phyloP scores from a whole-genome alignment of 1,284 basidiomycete species.

The Testicularia cyperi region DNA sequence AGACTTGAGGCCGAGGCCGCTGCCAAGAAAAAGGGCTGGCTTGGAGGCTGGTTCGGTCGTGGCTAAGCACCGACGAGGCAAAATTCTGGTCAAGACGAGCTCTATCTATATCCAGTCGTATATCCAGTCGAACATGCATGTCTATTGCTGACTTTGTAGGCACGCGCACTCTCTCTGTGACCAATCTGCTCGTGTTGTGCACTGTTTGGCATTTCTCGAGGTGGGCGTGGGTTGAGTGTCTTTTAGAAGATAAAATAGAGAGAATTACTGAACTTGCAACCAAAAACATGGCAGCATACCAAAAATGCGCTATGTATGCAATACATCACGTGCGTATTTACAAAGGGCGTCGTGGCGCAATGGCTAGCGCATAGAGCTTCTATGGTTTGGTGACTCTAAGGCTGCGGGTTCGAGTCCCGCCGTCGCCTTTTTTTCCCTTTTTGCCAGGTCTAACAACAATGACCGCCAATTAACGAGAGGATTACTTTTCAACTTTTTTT shows the following conservation, averaged over 20 bases:
- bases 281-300: too few species aligned
- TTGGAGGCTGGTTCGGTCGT: slow-evolving; percentile 54
- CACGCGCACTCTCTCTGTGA: too few species aligned
- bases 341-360: slow-evolving; percentile 35
- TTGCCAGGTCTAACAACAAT: background rate
- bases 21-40: slow-evolving; percentile 48
- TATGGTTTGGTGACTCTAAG: slow-evolving; percentile 30
- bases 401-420: slow-evolving; percentile 47
- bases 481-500: slow-evolving; percentile 1
- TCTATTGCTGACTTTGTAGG: too few species aligned
- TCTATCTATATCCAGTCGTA: too few species aligned
- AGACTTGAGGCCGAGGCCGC: slow-evolving; percentile 24
- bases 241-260: too few species aligned
- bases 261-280: too few species aligned
- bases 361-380: slow-evolving; percentile 47
- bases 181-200: too few species aligned
- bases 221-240: too few species aligned
- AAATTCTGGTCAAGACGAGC: too few species aligned
- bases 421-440: slow-evolving; percentile 10
- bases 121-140: too few species aligned
- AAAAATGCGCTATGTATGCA: slow-evolving; percentile 2
- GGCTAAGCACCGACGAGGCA: too few species aligned
- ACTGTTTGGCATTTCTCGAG: background rate
- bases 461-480: slow-evolving; percentile 2
- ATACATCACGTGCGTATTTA: background rate